These are phyloP conservation scores for Zygosaccharomyces sapae DNA, from an alignment of 1,139 yeast species.

Conservation along the genomic window DNA sequence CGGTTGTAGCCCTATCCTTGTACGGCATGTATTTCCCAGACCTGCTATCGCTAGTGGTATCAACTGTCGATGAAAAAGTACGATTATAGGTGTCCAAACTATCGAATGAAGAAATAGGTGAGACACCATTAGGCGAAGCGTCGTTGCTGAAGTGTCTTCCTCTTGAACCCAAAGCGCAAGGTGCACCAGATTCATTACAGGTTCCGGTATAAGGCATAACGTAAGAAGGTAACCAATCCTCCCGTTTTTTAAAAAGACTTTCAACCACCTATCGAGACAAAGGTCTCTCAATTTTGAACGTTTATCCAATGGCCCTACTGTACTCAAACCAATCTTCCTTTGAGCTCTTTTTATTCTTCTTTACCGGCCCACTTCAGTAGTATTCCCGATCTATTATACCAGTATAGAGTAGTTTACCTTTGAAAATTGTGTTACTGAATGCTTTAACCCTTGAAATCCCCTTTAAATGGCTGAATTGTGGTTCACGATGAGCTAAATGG, in stretches of 20 bases:
- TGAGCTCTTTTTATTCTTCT: too few species aligned
- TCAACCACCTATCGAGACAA: not conserved
- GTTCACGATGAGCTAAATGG: not conserved
- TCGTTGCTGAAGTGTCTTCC: slow-evolving; percentile 15
- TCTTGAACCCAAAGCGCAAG: slow-evolving; percentile 11
- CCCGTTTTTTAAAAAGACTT: not conserved
- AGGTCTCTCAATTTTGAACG: not conserved
- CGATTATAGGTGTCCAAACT: slow-evolving; percentile 2
- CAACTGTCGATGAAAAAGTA: slow-evolving; percentile 10
- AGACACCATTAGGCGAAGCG: slow-evolving; percentile 1
- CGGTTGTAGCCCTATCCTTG: not conserved
- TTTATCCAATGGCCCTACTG: not conserved
- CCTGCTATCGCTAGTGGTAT: slow-evolving; percentile 10
- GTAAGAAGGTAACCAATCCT: not conserved
- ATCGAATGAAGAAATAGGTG: not conserved
- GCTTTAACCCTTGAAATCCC: not conserved
- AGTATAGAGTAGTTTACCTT: not conserved
- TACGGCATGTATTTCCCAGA: slow-evolving; percentile 2
- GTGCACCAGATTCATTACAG: slow-evolving; percentile 13
- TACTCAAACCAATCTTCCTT: not conserved
- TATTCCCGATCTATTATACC: too few species aligned
- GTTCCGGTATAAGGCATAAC: slow-evolving; percentile 25
- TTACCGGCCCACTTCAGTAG: too few species aligned
- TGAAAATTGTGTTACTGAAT: not conserved
- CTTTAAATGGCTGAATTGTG: not conserved